phyloP scores from a whole-genome alignment of 495 filamentous ascomycete species.

The Amorphotheca resinae region DNA sequence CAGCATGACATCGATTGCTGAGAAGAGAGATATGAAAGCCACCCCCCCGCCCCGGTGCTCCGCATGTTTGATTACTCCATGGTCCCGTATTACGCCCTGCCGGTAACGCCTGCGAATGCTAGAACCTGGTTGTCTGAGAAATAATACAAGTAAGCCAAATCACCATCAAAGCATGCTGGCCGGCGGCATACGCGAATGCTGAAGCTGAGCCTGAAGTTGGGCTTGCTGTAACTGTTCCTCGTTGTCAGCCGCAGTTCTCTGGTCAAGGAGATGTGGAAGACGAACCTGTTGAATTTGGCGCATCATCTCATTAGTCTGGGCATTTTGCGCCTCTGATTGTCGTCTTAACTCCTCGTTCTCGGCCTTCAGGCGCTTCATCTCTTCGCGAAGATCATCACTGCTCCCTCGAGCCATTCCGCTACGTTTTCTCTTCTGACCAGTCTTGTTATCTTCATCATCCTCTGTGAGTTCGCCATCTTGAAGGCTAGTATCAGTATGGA shows the following conservation, averaged over 20 bases:
- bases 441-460: slow-evolving; percentile 13
- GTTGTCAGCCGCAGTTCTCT: neutral
- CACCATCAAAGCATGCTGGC: slow-evolving; percentile 10
- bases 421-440: slow-evolving; percentile 18
- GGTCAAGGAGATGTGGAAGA: slow-evolving; percentile 14
- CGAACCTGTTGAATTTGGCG: slow-evolving; percentile 34
- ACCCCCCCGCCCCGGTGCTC: neutral
- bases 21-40: slow-evolving; percentile 2
- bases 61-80: neutral
- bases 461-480: slow-evolving; percentile 24
- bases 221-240: slow-evolving; percentile 21
- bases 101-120: neutral
- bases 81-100: neutral
- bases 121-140: neutral
- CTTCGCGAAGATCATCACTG: slow-evolving; percentile 38
- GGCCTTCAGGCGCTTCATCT: slow-evolving; percentile 41
- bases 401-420: slow-evolving; percentile 19
- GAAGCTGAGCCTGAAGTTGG: slow-evolving; percentile 9
- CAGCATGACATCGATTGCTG: slow-evolving; percentile 1
- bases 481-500: slow-evolving; percentile 44
- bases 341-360: slow-evolving; percentile 37
- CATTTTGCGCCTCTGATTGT: slow-evolving; percentile 8
- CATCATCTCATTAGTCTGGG: slow-evolving; percentile 25
- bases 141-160: neutral
- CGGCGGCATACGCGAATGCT: slow-evolving; percentile 2